These are phyloP conservation scores for Candida jianshihensis DNA, from an alignment of 805 yeast genomes.

Conservation along the genomic window DNA sequence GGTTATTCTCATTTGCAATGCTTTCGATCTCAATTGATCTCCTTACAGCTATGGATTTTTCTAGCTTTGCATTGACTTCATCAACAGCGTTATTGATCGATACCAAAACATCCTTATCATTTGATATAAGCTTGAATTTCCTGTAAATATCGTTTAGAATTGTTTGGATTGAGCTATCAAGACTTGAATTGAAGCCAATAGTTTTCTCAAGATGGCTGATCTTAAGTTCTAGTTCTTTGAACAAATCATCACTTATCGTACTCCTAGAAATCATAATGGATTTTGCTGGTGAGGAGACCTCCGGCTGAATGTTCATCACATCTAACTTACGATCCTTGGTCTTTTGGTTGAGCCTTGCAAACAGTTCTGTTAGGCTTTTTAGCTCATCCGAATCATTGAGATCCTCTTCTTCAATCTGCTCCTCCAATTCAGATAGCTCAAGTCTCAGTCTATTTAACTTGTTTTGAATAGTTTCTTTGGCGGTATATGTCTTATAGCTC, in stretches of 20 bases:
- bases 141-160: slow-evolving; percentile 25
- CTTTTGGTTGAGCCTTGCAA: slow-evolving; percentile 12
- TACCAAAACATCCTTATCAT: slow-evolving; percentile 17
- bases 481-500: slow-evolving; percentile 28
- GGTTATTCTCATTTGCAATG: slow-evolving; percentile 16
- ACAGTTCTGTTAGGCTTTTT: slow-evolving; percentile 6
- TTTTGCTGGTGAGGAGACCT: not conserved
- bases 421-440: slow-evolving; percentile 33
- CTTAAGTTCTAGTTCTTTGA: slow-evolving; percentile 9
- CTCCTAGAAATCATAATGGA: too few species aligned
- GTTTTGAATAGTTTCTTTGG: slow-evolving; percentile 32
- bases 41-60: slow-evolving; percentile 19
- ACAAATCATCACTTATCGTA: not conserved
- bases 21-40: slow-evolving; percentile 13
- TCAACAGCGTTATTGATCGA: slow-evolving; percentile 17
- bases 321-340: slow-evolving; percentile 9
- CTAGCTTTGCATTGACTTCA: slow-evolving; percentile 22
- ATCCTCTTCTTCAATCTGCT: slow-evolving; percentile 11
- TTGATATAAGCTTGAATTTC: slow-evolving; percentile 21
- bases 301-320: not conserved
- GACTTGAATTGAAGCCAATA: slow-evolving; percentile 11
- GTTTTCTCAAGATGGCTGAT: slow-evolving; percentile 11
- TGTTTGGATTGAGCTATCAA: slow-evolving; percentile 17
- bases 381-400: slow-evolving; percentile 16
- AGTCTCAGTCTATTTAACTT: slow-evolving; percentile 30